phyloP scores from a whole-genome alignment of 1,139 yeast genomes.

The Debaryomycetaceae sp. region DNA sequence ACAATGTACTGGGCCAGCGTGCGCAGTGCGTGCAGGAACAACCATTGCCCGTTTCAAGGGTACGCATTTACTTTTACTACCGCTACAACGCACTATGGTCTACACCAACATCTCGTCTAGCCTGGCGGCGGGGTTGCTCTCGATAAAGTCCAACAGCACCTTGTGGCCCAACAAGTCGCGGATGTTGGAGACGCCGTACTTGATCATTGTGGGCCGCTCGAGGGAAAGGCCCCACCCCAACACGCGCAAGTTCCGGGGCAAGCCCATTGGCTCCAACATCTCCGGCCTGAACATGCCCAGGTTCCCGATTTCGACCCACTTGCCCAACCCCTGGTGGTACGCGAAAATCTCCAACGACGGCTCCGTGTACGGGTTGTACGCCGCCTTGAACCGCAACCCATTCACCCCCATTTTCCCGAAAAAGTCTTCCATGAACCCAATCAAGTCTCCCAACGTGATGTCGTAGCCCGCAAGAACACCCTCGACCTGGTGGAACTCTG shows the following conservation, averaged over 20 bases:
- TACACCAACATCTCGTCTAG: slow-evolving; percentile 50
- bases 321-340: slow-evolving; percentile 86
- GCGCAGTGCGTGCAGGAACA: too few relatives aligned
- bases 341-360: slow-evolving; percentile 97
- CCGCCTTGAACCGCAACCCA: slow-evolving; percentile 92
- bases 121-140: slow-evolving; percentile 95
- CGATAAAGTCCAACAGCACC: slow-evolving; percentile 86
- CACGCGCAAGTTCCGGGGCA: slow-evolving; percentile 88
- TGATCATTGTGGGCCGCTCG: slow-evolving; percentile 99
- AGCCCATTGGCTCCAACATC: slow-evolving; percentile 97
- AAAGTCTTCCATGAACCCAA: slow-evolving; percentile 97
- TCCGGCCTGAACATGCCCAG: slow-evolving; percentile 99
- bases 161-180: slow-evolving; percentile 93
- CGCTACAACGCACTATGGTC: slow-evolving; percentile 1
- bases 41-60: too few relatives aligned
- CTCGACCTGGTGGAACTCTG: slow-evolving; percentile 98
- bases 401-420: slow-evolving; percentile 96
- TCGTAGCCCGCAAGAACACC: slow-evolving; percentile 98
- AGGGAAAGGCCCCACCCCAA: slow-evolving; percentile 96
- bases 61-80: too few relatives aligned
- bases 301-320: slow-evolving; percentile 99
- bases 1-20: too few relatives aligned
- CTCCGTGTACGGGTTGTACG: slow-evolving; percentile 98
- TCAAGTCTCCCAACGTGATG: slow-evolving; percentile 88
- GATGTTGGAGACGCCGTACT: slow-evolving; percentile 89